Base-by-base conservation (phyloP, 768 basidiomycete genomes). In the Chlorophyllum brunneum region DNA sequence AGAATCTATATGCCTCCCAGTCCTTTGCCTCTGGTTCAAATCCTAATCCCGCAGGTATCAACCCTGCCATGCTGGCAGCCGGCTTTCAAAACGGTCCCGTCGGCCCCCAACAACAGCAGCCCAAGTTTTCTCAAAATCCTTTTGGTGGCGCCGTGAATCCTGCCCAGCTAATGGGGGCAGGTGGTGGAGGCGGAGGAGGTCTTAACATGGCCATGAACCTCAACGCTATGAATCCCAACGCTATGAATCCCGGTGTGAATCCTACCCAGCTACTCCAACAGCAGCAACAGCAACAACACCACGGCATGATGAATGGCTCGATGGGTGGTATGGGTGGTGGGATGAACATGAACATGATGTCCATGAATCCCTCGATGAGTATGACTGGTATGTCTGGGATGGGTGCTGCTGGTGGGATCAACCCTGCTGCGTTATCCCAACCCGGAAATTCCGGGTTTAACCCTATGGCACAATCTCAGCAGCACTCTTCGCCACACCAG, bases 401-500 rank as follows among this genome's bases (percentile, higher is more conserved):
- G 42, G 33, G 23, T 20, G 39, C 15, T 26, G 10, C 42, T 43
- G 26, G 51, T 37, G 51, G 51, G 11, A 52, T 52, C 24, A 52
- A 52, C 43, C 51, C 51, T 15, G 42, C 51, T 44, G 24, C 51
- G 42, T 31, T 52, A 27, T 52, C 51, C 11, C 49, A 51, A 26
- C 22, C 41, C 27, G 42, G 43, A 36, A 34, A 52, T 43, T 33
- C 42, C n/a, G 51, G 51, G 15, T 52, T 58, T 27, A 59, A 59
- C 49, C 55, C 54, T 29, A 49, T 44, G 33, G 41, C 33, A 5
- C 51, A 52, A 30, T 52, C 51, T n/a, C 51, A 40, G 38, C 51
- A 40, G 37, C 65, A 56, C 52, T 60, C 31, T 51, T 57, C 45
- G 48, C 67, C 13, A 48, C 54, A 48, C 34, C 64, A 54, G 36